These are phyloP conservation scores for Candida pseudoviswanathii DNA, from an alignment of 1,139 yeast genomes.

Conservation along the genomic window DNA sequence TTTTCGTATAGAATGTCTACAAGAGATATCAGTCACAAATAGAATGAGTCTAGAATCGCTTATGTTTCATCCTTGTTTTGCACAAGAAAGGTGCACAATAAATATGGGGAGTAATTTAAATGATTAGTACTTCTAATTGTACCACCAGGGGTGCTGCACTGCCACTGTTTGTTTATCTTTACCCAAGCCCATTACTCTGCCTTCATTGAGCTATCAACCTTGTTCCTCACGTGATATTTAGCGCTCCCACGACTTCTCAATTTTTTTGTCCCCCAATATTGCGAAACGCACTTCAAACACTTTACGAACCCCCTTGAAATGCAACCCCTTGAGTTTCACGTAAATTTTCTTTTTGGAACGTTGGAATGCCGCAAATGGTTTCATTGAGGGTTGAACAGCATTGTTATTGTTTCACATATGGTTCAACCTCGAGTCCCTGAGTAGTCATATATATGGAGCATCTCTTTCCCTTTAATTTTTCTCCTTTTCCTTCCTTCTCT, in stretches of 20 bases:
- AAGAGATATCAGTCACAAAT: neutral
- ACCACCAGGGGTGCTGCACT: no score
- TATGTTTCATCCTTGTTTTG: constrained; percentile 2
- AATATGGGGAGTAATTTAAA: no score
- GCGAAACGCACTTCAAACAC: constrained; percentile 1
- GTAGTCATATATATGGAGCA: neutral
- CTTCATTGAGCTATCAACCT: no score
- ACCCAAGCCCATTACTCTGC: no score
- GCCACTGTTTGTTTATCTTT: no score
- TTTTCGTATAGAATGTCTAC: constrained; percentile 8
- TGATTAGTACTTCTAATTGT: no score
- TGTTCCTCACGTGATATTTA: no score
- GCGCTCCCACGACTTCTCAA: no score
- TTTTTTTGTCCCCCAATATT: neutral
- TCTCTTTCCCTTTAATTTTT: neutral
- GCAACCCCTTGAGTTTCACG: neutral
- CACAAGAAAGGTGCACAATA: no score
- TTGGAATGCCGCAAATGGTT: no score
- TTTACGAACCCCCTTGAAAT: neutral
- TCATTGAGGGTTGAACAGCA: no score
- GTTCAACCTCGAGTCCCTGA: neutral
- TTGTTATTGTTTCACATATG: neutral
- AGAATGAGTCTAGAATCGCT: neutral
- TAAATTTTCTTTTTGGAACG: neutral
- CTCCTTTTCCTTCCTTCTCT: neutral